Percentiles rank a stretch among this genome's conserved stretches.
phyloP scores from a whole-genome alignment of 225 moss, liverwort and hornwort genomes.

The Sphagnum tenellum region DNA sequence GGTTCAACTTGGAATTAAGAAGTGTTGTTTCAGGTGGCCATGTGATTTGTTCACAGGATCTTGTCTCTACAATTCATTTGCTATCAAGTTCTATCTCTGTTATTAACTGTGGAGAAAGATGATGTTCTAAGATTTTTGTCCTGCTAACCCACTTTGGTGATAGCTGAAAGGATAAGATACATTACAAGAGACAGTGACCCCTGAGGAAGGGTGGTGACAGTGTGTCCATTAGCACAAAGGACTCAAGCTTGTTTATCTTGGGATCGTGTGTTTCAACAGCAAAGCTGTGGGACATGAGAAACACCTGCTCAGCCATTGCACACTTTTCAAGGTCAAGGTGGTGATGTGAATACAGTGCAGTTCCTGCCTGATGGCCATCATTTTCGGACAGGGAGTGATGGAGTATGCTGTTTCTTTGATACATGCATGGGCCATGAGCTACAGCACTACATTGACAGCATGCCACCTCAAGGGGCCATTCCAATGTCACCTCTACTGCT shows the following conservation, averaged over 20 bases:
- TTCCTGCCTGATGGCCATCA: slow-evolving; percentile 55
- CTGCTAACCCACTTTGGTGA: too few species aligned
- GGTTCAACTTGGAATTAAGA: too few species aligned
- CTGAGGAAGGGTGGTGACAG: slow-evolving; percentile 42
- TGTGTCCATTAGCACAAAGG: slow-evolving; percentile 61
- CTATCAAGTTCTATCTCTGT: too few species aligned
- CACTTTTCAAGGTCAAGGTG: slow-evolving; percentile 75
- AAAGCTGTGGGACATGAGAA: slow-evolving; percentile 74
- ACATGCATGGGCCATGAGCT: slow-evolving; percentile 70
- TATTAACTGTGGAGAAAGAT: too few species aligned
- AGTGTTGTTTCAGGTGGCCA: too few species aligned
- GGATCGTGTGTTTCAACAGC: slow-evolving; percentile 94
- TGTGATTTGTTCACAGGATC: too few species aligned
- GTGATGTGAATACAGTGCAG: slow-evolving; percentile 83
- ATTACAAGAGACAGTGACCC: too few species aligned
- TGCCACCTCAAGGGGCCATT: slow-evolving; percentile 34
- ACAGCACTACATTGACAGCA: slow-evolving; percentile 62
- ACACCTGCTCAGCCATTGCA: slow-evolving; percentile 45
- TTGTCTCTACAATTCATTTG: too few species aligned
- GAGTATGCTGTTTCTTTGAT: slow-evolving; percentile 87
- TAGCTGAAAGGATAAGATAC: too few species aligned
- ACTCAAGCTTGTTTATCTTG: slow-evolving; percentile 62
- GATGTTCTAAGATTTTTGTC: too few species aligned
- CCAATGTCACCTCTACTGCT: slow-evolving; percentile 61
- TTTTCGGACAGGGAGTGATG: slow-evolving; percentile 91